Conservation (phyloP, 768 basidiomycete species). For the Pleurotus tuber-regium region DNA sequence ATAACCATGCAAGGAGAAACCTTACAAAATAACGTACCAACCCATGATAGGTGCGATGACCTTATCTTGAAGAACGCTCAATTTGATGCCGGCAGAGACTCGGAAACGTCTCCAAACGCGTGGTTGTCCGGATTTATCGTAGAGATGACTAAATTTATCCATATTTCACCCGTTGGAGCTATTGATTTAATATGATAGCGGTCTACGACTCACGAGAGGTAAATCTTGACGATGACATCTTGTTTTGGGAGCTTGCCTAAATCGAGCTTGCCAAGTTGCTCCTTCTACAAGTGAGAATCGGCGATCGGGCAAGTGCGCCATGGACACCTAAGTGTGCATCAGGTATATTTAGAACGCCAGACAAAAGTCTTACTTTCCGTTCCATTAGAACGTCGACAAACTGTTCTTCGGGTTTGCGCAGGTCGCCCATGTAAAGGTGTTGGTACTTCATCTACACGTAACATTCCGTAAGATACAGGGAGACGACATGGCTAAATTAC, state of each 20-base stretch:
- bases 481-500: not conserved
- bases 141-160: conserved; percentile 1
- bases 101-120: conserved; percentile 29
- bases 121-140: conserved; percentile 17
- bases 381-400: conserved; percentile 23
- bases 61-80: conserved; percentile 33
- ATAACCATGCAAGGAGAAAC: not conserved
- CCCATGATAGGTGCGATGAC: conserved; percentile 31
- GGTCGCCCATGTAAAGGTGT: conserved; percentile 9
- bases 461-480: not conserved
- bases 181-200: no score
- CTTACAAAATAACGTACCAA: conserved; percentile 18
- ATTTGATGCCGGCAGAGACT: conserved; percentile 30
- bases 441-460: conserved; percentile 21
- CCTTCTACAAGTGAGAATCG: not conserved
- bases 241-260: conserved; percentile 6
- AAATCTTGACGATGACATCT: conserved; percentile 11
- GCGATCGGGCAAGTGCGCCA: not conserved
- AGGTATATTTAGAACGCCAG: not conserved
- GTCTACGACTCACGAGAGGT: not conserved
- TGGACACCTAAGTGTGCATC: not conserved
- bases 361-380: conserved; percentile 24
- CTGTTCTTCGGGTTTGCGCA: conserved; percentile 20
- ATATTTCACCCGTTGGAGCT: not conserved
- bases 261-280: not conserved